Evolutionary conservation across 2,329 filamentous ascomycete species (phyloP).

Genomic region (Paecilomyces dactylethromorphus): DNA sequence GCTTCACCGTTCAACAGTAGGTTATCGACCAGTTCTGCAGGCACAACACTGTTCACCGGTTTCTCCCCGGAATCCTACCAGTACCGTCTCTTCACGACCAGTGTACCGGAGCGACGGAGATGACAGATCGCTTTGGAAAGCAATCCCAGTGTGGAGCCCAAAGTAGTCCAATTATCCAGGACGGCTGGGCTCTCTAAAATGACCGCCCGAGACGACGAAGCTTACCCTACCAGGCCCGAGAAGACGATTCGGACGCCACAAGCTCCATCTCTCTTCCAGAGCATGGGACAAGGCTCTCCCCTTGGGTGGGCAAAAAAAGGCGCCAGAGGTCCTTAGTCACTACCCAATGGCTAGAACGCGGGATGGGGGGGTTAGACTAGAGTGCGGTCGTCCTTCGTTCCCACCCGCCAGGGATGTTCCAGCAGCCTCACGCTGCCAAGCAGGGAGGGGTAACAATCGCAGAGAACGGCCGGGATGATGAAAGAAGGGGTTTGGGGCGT

Average conservation of each 20-base stretch:
- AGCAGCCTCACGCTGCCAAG: not conserved
- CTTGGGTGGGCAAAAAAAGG: not conserved
- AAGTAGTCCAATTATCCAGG: not conserved
- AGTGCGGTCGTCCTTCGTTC: not conserved
- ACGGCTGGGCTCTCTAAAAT: not conserved
- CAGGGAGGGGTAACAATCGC: not conserved
- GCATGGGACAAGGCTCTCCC: not conserved
- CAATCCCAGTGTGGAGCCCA: not conserved
- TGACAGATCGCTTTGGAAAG: conserved; percentile 2
- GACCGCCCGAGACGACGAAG: not conserved
- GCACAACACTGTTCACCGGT: not conserved
- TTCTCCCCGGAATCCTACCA: not conserved
- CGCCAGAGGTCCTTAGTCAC: not conserved
- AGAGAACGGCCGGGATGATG: not conserved
- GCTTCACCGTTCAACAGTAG: not conserved
- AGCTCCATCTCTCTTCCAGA: not conserved
- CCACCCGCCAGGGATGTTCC: not conserved
- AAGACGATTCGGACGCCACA: not conserved
- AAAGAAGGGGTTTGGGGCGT: not conserved
- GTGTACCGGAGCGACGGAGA: not conserved
- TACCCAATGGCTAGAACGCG: not conserved
- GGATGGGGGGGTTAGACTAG: not conserved
- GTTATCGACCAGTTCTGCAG: not conserved
- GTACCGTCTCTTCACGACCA: not conserved
- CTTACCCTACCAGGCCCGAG: not conserved